Evolutionary conservation across 176 grass and related monocot species (phyloP), one percentile per base, ranked within the genome.

Genomic region (Carex parvula): DNA sequence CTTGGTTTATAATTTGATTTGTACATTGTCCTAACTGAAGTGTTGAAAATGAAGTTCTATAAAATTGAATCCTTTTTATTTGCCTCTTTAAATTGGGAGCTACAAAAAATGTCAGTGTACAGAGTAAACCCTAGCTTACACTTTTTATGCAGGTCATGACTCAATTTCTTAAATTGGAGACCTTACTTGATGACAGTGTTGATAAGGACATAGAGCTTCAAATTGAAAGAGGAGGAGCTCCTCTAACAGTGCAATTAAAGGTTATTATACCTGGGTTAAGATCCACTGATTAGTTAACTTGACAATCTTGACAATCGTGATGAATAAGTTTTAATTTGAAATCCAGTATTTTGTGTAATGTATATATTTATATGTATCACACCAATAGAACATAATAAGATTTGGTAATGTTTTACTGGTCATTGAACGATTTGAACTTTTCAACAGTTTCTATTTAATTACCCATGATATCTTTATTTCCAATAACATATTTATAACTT

Each of bases 101-200:
- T 64, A 8, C 46, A 21, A 52, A 82, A 42, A 50, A 67, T 29
- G 56, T 15, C 54, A 82, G 42, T 17, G 48, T 83, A 68, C 22
- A 9, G 20, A 81, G 24, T 56, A 78, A 56, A 78, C 13, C 52
- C 73, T 78, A 33, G 52, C 57, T 78, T 57, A 78, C 22, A 78
- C 73, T 56, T 73, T 77, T 84, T 70, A 53, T 87, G 82, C 89
- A 99, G 96, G 96, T 99, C 88, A 81, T 99, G 75, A 99, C 96
- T 14, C 96, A 99, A 81, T 99, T 99, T 89, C 93, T 99, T 65
- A 87, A 58, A 85, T 63, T 99, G 88, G 96, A 99, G 85, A 95
- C 86, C 37, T 89, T 95, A 92, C 93, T 99, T 88, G 96, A 99
- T 87, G 84, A 91, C 57, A 94, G 81, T 2, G 90, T 99, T 79